Percentiles rank a stretch among this genome's conserved stretches.
Conservation (phyloP, 2,329 filamentous ascomycete species). For the Apiospora aurea region DNA sequence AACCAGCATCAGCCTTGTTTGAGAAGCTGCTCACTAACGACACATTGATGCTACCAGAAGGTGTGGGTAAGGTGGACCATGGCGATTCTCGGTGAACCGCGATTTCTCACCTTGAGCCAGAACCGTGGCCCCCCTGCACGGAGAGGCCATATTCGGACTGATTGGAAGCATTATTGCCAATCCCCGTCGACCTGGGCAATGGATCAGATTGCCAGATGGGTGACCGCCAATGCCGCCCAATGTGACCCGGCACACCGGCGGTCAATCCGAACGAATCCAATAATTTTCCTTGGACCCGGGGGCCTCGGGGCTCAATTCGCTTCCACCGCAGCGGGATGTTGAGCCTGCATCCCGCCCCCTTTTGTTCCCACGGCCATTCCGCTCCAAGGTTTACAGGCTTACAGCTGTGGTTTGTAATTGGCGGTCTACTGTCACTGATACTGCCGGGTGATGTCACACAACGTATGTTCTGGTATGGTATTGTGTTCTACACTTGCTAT, state of each 20-base stretch:
- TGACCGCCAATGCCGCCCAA: neutral
- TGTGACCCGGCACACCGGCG: slow-evolving; percentile 14
- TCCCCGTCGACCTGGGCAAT: neutral
- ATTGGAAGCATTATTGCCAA: slow-evolving; percentile 14
- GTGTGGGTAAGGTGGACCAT: neutral
- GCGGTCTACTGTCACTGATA: slow-evolving; percentile 2
- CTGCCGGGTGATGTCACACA: slow-evolving; percentile 15
- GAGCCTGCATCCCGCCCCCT: slow-evolving; percentile 3
- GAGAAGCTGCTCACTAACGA: neutral
- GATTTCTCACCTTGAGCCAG: slow-evolving; percentile 8
- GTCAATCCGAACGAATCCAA: slow-evolving; percentile 16
- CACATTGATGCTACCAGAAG: slow-evolving; percentile 15
- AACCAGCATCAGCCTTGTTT: slow-evolving; percentile 20
- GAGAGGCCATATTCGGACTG: slow-evolving; percentile 14
- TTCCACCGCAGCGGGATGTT: neutral
- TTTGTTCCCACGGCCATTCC: neutral
- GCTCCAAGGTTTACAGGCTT: neutral
- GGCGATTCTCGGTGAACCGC: slow-evolving; percentile 19
- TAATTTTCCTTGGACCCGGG: neutral
- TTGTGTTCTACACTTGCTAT: neutral
- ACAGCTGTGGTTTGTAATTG: neutral
- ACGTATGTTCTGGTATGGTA: slow-evolving; percentile 9
- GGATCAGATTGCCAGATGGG: slow-evolving; percentile 1
- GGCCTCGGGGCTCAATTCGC: neutral
- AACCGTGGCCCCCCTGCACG: neutral